phyloP scores from a whole-genome alignment of 2,329 filamentous ascomycete species.

The Venturia nashicola region DNA sequence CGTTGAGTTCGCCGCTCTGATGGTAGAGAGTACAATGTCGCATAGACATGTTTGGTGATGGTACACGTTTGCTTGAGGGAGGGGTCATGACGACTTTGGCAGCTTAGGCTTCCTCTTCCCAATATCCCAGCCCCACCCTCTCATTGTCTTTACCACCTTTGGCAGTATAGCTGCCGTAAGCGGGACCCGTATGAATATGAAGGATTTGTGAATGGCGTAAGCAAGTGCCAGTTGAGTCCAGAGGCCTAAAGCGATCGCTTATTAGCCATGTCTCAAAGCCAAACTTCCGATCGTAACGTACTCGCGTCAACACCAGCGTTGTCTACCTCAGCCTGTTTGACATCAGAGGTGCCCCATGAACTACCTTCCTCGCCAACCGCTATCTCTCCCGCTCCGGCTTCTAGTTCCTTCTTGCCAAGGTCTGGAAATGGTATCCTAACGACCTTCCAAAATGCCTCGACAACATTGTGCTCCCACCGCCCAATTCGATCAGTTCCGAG shows the following conservation, averaged over 20 bases:
- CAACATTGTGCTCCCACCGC: slow-evolving; percentile 54
- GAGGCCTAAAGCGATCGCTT: slow-evolving; percentile 34
- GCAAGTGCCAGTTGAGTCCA: slow-evolving; percentile 85
- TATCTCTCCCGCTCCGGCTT: neutral
- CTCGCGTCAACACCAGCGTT: slow-evolving; percentile 16
- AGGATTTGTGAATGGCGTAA: slow-evolving; percentile 95
- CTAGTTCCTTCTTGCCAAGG: neutral
- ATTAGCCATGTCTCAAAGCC: neutral
- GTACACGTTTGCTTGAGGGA: neutral
- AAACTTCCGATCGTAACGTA: slow-evolving; percentile 11
- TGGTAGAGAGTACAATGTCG: neutral
- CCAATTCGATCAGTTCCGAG: slow-evolving; percentile 82
- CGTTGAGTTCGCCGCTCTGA: neutral
- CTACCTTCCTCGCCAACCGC: slow-evolving; percentile 4
- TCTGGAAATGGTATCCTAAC: slow-evolving; percentile 7
- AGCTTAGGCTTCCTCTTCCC: slow-evolving; percentile 52
- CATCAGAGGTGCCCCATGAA: slow-evolving; percentile 11
- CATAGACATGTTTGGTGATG: neutral
- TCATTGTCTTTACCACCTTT: slow-evolving; percentile 80
- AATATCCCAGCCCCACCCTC: slow-evolving; percentile 90
- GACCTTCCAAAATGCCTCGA: slow-evolving; percentile 23
- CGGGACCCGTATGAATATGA: slow-evolving; percentile 93
- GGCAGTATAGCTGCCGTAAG: slow-evolving; percentile 82
- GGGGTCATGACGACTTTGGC: neutral
- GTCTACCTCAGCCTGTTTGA: slow-evolving; percentile 15